These are phyloP conservation scores for Cercospora janseana DNA, from an alignment of 2,329 filamentous ascomycete genomes.

Conservation along the genomic window DNA sequence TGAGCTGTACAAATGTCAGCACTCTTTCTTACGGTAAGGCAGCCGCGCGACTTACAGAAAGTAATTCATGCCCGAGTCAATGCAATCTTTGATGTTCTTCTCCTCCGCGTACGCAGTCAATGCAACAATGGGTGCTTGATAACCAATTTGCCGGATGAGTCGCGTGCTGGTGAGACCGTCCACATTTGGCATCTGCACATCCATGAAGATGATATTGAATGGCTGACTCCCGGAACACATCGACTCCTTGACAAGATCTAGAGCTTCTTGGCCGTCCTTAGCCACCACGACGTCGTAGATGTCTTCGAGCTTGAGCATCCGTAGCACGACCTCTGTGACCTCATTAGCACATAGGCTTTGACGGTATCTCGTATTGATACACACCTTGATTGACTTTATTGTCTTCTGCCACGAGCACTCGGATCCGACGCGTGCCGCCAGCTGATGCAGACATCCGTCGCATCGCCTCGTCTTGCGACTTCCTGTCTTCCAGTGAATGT, in stretches of 20 bases:
- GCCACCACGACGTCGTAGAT: constrained; percentile 87
- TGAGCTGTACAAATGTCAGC: constrained; percentile 15
- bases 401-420: constrained; percentile 82
- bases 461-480: constrained; percentile 64
- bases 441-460: constrained; percentile 64
- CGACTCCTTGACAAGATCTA: constrained; percentile 77
- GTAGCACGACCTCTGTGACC: constrained; percentile 52
- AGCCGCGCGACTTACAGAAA: constrained; percentile 56
- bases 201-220: constrained; percentile 82
- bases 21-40: not conserved
- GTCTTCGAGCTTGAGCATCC: constrained; percentile 71
- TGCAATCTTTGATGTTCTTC: constrained; percentile 63
- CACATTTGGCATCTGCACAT: constrained; percentile 56
- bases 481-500: constrained; percentile 50
- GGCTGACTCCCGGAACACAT: constrained; percentile 63
- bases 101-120: constrained; percentile 89
- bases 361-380: not conserved
- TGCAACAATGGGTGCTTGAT: constrained; percentile 86
- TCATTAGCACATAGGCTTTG: constrained; percentile 35
- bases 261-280: constrained; percentile 64
- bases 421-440: constrained; percentile 60
- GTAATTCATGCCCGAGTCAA: constrained; percentile 89
- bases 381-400: constrained; percentile 58
- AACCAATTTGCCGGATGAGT: constrained; percentile 82
- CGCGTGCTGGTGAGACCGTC: constrained; percentile 84